Evolutionary conservation across 208 protist genomes (phyloP), one percentile per base, ranked within the genome.

Genomic region (Trypanosoma grayi): DNA sequence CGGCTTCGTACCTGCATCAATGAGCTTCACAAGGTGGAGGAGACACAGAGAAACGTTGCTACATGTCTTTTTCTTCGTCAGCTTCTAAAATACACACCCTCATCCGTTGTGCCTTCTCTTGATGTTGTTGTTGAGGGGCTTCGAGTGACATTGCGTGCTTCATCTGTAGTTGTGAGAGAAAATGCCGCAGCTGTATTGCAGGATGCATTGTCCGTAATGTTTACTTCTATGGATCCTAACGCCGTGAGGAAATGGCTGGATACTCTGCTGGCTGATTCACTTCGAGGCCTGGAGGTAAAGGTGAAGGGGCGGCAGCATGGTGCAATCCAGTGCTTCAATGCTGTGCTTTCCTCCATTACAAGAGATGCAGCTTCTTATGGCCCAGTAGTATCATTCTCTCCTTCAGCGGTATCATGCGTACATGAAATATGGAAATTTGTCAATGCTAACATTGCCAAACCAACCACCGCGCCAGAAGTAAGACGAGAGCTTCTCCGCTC

Each of bases 11-110:
- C 69, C 48, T 89, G 76, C 34, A 66, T 91, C 7, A 59, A 62
- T 0, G 45, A 88, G 30, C 76, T 94, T 13, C 69, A 67, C 45
- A 56, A 69, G 31, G 39, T 54, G 2, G 73, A 56, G 16, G 70
- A 78, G 22, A n/a, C 28, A 16, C 18, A 25, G 20, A 40, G 63
- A 36, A 87, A 87, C 41, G 65, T 94, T 28, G 31, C 83, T 1
- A 81, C 79, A 24, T 88, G 82, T 57, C 39, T 92, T 18, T 87
- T 94, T 45, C 74, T 94, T 22, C 71, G 69, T 24, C 80, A 94
- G 72, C 73, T 94, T 9, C 67, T 90, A 37, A 73, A 75, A 37
- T 65, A 69, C 39, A 85, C 85, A 18, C 89, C 85, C n/a, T 83
- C 81, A 9, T 61, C 72, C 30, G 73, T 86, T 10, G 77, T 81